Percentiles rank a stretch among this genome's conserved stretches.
Conservation (phyloP, 2,329 filamentous ascomycete species). For the Colletotrichum kahawae region DNA sequence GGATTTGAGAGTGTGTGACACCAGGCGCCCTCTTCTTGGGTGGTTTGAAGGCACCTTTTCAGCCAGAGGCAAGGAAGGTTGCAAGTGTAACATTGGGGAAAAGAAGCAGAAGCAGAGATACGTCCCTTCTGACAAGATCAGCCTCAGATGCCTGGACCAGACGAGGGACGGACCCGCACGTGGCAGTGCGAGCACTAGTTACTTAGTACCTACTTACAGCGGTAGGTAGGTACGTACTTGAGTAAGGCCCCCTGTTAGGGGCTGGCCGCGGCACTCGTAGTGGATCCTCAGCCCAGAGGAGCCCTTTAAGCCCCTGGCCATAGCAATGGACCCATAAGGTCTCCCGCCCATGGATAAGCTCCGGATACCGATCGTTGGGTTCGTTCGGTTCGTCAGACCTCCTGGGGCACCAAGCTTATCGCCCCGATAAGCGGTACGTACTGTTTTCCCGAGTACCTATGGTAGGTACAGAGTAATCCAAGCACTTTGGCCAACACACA, state of each 20-base stretch:
- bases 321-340: not conserved
- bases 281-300: not conserved
- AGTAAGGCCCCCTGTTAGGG: not conserved
- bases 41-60: not conserved
- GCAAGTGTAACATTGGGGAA: not conserved
- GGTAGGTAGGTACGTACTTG: not conserved
- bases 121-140: not conserved
- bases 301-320: constrained; percentile 6
- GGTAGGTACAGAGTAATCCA: no score
- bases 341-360: not conserved
- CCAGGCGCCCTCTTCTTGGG: not conserved
- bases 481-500: not conserved
- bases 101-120: not conserved
- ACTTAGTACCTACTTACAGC: not conserved
- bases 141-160: constrained; percentile 6
- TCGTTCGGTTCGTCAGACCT: not conserved
- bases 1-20: not conserved
- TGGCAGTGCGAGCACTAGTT: constrained; percentile 2
- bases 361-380: not conserved
- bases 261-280: not conserved
- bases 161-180: constrained; percentile 13
- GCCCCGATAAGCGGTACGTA: constrained; percentile 7
- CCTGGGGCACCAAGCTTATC: not conserved
- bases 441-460: no score
- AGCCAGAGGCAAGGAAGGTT: not conserved